Evolutionary conservation across 305 asterid genomes (phyloP).

Genomic region (Coffea humblotiana): DNA sequence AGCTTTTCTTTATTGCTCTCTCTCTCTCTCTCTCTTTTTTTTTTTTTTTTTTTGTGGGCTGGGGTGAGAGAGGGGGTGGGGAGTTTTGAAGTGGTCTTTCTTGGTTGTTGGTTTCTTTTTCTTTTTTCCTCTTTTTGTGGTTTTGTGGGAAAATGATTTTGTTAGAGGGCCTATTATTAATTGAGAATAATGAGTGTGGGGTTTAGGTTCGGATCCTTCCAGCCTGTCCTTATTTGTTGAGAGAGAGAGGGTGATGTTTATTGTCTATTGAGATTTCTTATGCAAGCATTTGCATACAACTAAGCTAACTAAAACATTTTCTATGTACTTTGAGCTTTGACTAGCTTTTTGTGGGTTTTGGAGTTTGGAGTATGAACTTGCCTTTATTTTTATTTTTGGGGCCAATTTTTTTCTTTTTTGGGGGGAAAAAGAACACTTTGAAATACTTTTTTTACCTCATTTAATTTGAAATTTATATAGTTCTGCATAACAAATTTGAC

Average conservation of each 20-base stretch:
- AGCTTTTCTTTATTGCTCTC: constrained; percentile 28
- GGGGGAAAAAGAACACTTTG: background rate
- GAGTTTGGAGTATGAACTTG: constrained; percentile 31
- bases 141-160: constrained; percentile 29
- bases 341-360: constrained; percentile 37
- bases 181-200: constrained; percentile 56
- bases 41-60: background rate
- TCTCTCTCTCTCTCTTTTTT: background rate
- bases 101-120: constrained; percentile 12
- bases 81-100: background rate
- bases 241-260: constrained; percentile 14
- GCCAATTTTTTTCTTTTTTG: background rate
- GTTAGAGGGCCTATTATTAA: constrained; percentile 43
- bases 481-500: background rate
- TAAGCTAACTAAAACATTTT: constrained; percentile 22
- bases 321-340: constrained; percentile 51
- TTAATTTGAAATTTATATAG: background rate
- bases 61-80: background rate
- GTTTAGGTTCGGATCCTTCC: constrained; percentile 52
- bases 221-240: constrained; percentile 53
- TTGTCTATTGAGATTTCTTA: constrained; percentile 22
- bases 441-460: background rate
- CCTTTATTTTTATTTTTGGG: background rate
- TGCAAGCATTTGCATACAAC: constrained; percentile 45
- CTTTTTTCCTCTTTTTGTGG: constrained; percentile 28